A percentile compares a stretch with the other conserved stretches of the same genome.
Evolutionary conservation across 441 rosid species (phyloP).

Genomic region (Euphorbia schlechtendalii): DNA sequence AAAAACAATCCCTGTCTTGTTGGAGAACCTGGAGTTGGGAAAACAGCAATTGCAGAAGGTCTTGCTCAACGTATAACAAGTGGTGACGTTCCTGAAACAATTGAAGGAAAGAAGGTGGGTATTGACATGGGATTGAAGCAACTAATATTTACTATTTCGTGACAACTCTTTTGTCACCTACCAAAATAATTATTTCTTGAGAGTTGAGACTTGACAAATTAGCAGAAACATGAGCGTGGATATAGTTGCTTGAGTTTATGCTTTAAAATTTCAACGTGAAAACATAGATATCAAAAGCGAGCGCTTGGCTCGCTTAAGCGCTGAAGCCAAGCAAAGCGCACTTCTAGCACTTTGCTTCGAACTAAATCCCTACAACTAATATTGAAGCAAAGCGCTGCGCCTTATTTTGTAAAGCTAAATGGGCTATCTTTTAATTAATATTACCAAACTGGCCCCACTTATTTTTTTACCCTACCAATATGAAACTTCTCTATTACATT

Average conservation of each 20-base stretch:
- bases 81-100: slow-evolving; percentile 36
- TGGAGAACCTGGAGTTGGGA: slow-evolving; percentile 71
- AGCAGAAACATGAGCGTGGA: neutral
- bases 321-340: too few species aligned
- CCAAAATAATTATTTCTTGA: neutral
- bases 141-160: neutral
- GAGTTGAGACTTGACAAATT: neutral
- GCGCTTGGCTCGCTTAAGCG: too few species aligned
- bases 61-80: slow-evolving; percentile 39
- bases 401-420: too few species aligned
- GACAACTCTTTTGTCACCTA: neutral
- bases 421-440: too few species aligned
- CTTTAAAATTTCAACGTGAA: neutral
- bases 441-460: too few species aligned
- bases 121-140: too few species aligned
- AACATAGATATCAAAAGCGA: too few species aligned
- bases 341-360: too few species aligned
- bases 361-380: too few species aligned
- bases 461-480: too few species aligned
- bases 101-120: slow-evolving; percentile 45
- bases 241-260: neutral
- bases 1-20: slow-evolving; percentile 57
- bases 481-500: too few species aligned
- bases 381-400: too few species aligned
- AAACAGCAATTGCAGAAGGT: slow-evolving; percentile 60